Conservation (phyloP, 139 green algal species). For the Gonium pectorale region DNA sequence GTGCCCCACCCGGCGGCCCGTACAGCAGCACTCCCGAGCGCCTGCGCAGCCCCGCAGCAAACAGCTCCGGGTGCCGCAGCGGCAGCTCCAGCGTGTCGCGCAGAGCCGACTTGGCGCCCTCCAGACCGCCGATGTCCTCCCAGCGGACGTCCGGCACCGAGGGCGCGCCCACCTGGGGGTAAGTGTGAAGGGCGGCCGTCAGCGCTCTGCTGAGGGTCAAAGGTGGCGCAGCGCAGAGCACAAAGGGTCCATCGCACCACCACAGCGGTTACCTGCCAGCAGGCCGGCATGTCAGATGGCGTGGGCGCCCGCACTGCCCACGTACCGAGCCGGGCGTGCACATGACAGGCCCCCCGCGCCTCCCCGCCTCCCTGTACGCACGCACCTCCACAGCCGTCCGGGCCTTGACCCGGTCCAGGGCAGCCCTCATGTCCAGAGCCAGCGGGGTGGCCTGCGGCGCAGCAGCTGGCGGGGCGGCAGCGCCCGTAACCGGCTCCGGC, state of each 20-base stretch:
- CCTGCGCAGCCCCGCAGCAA: conserved; percentile 81
- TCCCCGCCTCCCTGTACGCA: conserved; percentile 32
- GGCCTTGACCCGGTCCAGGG: conserved; percentile 68
- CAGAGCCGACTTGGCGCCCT: conserved; percentile 87
- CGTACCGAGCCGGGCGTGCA: too few species aligned
- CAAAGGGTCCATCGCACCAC: too few species aligned
- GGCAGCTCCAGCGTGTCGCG: conserved; percentile 95
- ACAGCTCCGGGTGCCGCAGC: conserved; percentile 87
- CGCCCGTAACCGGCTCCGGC: too few species aligned
- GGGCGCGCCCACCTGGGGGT: conserved; percentile 37
- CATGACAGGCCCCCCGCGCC: too few species aligned
- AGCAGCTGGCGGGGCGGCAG: not conserved
- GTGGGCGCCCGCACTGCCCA: too few species aligned
- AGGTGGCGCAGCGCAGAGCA: too few species aligned
- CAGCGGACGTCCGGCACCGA: conserved; percentile 89
- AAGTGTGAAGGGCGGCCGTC: not conserved
- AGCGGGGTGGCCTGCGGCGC: conserved; percentile 5
- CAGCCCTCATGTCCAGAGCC: conserved; percentile 29
- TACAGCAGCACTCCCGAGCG: conserved; percentile 94
- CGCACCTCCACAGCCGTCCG: conserved; percentile 81
- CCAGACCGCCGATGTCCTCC: conserved; percentile 94
- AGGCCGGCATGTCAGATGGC: too few species aligned
- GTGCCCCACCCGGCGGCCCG: conserved; percentile 80
- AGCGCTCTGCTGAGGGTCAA: not conserved
- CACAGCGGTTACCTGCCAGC: too few species aligned